A percentile compares a stretch with the other conserved stretches of the same genome.
phyloP scores from a whole-genome alignment of 2,329 filamentous ascomycete species.

The Juglanconis oblonga region DNA sequence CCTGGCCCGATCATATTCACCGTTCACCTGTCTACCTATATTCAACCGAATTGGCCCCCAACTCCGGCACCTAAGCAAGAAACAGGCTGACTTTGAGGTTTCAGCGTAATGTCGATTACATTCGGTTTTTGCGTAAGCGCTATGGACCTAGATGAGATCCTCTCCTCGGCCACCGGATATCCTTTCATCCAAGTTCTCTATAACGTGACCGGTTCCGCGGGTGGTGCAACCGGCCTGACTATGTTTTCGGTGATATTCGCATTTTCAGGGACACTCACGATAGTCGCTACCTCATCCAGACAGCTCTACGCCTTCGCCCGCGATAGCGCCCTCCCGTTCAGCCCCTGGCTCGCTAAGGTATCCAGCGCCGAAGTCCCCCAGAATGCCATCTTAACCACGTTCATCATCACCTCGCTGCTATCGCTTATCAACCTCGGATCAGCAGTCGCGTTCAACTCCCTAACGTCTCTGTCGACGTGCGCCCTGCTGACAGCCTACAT shows the following conservation, averaged over 20 bases:
- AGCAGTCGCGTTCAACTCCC: conserved; percentile 18
- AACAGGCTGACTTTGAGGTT: too few relatives aligned
- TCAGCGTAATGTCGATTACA: conserved; percentile 21
- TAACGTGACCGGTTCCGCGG: conserved; percentile 22
- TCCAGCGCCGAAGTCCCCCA: conserved; percentile 6
- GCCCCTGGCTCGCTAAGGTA: conserved; percentile 26
- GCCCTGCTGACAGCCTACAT: conserved; percentile 21
- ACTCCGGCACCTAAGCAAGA: too few relatives aligned
- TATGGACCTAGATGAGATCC: conserved; percentile 1
- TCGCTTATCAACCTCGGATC: conserved; percentile 17
- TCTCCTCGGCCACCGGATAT: conserved; percentile 22
- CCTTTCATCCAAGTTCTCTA: conserved; percentile 30
- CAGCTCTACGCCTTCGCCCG: conserved; percentile 32
- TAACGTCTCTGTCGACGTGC: conserved; percentile 18
- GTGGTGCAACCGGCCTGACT: conserved; percentile 26
- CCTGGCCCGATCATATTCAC: conserved; percentile 23
- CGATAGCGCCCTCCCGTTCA: conserved; percentile 34
- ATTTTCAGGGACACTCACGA: conserved; percentile 25
- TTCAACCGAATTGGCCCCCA: too few relatives aligned
- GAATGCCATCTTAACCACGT: conserved; percentile 20
- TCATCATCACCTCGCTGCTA: conserved; percentile 7
- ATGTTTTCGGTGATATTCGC: conserved; percentile 20
- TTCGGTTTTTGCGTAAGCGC: conserved; percentile 16
- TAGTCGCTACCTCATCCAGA: conserved; percentile 28
- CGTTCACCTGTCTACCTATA: too few relatives aligned